A percentile compares a stretch with the other conserved stretches of the same genome.
Conservation (phyloP, 2,329 filamentous ascomycete species). For the Cercospora zeina region DNA sequence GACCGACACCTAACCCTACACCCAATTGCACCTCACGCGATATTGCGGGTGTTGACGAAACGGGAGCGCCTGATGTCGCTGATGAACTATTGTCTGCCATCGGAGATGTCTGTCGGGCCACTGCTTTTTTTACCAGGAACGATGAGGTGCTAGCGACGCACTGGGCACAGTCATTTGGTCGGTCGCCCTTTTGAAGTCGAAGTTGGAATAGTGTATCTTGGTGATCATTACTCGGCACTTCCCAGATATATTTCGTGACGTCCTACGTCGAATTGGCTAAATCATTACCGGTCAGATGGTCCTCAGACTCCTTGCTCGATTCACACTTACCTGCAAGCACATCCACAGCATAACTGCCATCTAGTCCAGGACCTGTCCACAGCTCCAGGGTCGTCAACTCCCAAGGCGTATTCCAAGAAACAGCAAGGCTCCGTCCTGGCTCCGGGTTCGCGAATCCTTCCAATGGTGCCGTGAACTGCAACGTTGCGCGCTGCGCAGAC, state of each 20-base stretch:
- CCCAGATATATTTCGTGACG: constrained; percentile 19
- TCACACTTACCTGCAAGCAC: constrained; percentile 22
- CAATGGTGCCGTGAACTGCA: constrained; percentile 17
- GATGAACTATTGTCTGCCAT: constrained; percentile 7
- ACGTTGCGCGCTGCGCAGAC: constrained; percentile 14
- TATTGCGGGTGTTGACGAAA: neutral
- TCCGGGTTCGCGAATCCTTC: neutral
- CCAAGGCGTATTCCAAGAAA: constrained; percentile 26
- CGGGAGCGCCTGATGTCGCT: neutral
- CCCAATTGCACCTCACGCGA: constrained; percentile 14
- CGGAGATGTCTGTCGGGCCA: neutral
- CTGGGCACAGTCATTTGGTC: constrained; percentile 17
- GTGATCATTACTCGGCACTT: neutral
- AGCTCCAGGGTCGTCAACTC: constrained; percentile 24
- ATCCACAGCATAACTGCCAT: constrained; percentile 23
- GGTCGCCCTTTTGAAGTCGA: constrained; percentile 20
- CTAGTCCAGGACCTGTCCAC: constrained; percentile 18
- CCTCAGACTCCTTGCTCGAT: no score
- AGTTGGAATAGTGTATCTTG: constrained; percentile 7
- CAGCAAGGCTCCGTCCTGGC: constrained; percentile 16
- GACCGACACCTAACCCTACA: constrained; percentile 17
- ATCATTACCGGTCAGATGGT: neutral
- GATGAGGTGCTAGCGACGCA: constrained; percentile 16
- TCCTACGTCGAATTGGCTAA: constrained; percentile 16
- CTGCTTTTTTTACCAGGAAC: constrained; percentile 1